These are phyloP conservation scores for Fomitopsis pulvina DNA, from an alignment of 768 basidiomycete species.

Conservation along the genomic window DNA sequence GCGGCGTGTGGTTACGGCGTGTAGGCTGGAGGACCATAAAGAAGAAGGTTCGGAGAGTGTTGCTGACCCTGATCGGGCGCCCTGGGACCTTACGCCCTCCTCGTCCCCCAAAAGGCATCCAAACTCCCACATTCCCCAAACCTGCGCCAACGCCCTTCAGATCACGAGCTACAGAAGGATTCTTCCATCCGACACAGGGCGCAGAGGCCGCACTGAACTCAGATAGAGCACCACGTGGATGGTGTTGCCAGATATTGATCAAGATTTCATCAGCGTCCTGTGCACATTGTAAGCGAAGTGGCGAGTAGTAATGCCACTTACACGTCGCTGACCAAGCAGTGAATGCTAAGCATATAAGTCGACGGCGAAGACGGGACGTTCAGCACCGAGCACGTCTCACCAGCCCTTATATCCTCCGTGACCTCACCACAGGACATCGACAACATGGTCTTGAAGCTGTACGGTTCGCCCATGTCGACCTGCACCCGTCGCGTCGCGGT, in stretches of 20 bases:
- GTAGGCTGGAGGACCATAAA: background rate
- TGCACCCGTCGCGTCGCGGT: conserved; percentile 46
- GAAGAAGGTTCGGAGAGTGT: background rate
- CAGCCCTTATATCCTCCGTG: too few relatives aligned
- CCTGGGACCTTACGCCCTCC: too few relatives aligned
- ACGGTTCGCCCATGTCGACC: conserved; percentile 32
- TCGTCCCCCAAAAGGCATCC: background rate
- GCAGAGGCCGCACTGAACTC: too few relatives aligned
- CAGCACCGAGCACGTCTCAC: too few relatives aligned
- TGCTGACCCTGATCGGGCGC: background rate
- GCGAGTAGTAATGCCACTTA: too few relatives aligned
- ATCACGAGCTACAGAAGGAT: too few relatives aligned
- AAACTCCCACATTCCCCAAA: background rate
- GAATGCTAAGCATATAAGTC: background rate
- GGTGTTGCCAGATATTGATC: too few relatives aligned
- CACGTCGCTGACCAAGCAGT: too few relatives aligned
- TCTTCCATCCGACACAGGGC: too few relatives aligned
- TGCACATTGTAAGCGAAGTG: too few relatives aligned
- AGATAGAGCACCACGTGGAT: too few relatives aligned
- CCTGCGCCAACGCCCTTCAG: background rate
- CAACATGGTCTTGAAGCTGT: conserved; percentile 31
- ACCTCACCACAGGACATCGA: background rate
- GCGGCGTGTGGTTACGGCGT: background rate
- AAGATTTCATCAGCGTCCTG: too few relatives aligned
- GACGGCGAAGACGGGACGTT: background rate